Base-by-base conservation (phyloP, 306 rosid genomes). In the Sophora flavescens region DNA sequence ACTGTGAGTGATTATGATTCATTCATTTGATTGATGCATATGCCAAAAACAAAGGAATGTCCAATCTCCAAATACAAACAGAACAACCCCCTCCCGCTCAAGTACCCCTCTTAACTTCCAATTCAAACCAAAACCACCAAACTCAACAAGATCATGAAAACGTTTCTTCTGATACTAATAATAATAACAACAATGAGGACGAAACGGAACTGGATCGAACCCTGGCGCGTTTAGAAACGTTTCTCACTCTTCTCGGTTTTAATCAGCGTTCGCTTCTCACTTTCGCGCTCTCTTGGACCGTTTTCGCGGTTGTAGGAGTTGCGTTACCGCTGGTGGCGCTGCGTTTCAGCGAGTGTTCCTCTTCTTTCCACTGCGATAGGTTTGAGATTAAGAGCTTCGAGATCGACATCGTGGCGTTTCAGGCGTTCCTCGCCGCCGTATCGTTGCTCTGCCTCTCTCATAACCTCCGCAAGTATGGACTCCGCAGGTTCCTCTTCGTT, bases 351-450 rank as follows among this genome's bases (percentile, higher is more conserved):
- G 64, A 81, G 5, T 90, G 91, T 30, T 36, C 82, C 3, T 50
- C 54, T 11, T 45, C 53, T 50, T 47, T 47, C 15, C 77, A 72
- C 13, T 87, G 96, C 68, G 78, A 77, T 32, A 39, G 12, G 78
- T 88, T 79, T 33, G 92, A 90, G 65, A 70, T 91, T 3, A 80
- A 78, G 80, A 74, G 68, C 35, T 88, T 88, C 58, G 97, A 90
- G 87, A 82, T 88, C 58, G 86, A 53, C 2, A 90, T 92, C 51
- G 86, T 90, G 2, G 82, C 89, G 51, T 88, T 91, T 36, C 96
- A 92, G 87, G 96, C 92, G 5, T 69, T 66, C 39, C 88, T 92
- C 38, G 93, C 96, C 36, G 92, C 97, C 35, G 88, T 88, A 6
- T 92, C 97, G 8, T 62, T 88, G 89, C 80, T 90, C 45, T 92